Conservation (phyloP, 306 rosid genomes). For the Cucurbita maxima region DNA sequence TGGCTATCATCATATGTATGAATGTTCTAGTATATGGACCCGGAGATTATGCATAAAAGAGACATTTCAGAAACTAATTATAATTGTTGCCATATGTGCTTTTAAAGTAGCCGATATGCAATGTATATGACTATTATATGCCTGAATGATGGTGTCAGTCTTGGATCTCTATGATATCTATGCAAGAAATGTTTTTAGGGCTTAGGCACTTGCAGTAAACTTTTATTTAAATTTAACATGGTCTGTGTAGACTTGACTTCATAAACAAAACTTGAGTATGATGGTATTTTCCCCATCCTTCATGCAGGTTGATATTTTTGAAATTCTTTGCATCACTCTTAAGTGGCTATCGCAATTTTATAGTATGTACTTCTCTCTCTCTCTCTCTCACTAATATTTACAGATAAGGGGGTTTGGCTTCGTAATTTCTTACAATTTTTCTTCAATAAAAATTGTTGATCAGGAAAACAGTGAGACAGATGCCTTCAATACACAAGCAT, state of each 20-base stretch:
- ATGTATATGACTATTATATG: neutral
- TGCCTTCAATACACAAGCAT: slow-evolving; percentile 78
- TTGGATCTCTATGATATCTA: neutral
- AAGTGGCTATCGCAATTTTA: slow-evolving; percentile 95
- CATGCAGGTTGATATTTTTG: slow-evolving; percentile 81
- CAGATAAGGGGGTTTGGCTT: neutral
- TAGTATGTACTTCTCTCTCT: slow-evolving; percentile 35
- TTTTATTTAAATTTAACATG: neutral
- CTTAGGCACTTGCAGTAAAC: neutral
- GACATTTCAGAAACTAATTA: neutral
- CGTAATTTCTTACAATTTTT: slow-evolving; percentile 13
- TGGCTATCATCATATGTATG: neutral
- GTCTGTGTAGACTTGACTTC: neutral
- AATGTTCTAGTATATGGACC: neutral
- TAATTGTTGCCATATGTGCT: neutral
- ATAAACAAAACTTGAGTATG: neutral
- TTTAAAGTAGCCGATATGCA: neutral
- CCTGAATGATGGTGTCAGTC: neutral
- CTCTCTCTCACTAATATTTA: neutral
- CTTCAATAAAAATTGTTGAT: neutral
- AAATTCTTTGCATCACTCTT: slow-evolving; percentile 86
- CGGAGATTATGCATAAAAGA: neutral
- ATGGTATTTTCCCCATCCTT: neutral
- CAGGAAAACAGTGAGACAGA: slow-evolving; percentile 73
- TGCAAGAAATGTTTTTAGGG: neutral